phyloP scores from a whole-genome alignment of 768 basidiomycete genomes.

The Amanita subjunquillea region DNA sequence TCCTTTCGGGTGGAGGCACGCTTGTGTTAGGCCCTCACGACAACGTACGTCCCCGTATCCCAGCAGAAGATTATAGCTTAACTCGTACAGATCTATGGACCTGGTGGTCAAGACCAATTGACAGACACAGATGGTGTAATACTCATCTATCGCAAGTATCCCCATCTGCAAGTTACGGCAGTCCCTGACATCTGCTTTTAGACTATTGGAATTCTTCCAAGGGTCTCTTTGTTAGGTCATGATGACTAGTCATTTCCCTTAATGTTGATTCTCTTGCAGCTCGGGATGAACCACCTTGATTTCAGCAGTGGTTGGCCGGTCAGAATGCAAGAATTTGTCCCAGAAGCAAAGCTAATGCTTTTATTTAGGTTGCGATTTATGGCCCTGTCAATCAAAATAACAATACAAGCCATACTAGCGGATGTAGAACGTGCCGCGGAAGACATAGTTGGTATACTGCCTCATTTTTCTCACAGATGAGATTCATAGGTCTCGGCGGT shows the following conservation, averaged over 20 bases:
- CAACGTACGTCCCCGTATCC: constrained; percentile 18
- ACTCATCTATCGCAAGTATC: constrained; percentile 37
- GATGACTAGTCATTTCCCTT: neutral
- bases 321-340: constrained; percentile 7
- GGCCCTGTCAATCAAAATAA: neutral
- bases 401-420: too few species aligned
- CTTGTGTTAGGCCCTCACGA: constrained; percentile 36
- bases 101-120: constrained; percentile 44
- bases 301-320: constrained; percentile 44
- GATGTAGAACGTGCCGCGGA: too few species aligned
- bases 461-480: too few species aligned
- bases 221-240: constrained; percentile 28
- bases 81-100: constrained; percentile 18
- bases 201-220: constrained; percentile 41
- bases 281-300: constrained; percentile 36
- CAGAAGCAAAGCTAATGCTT: neutral
- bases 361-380: neutral
- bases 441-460: too few species aligned
- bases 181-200: constrained; percentile 9
- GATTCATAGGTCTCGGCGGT: too few species aligned
- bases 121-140: constrained; percentile 33
- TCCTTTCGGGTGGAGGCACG: constrained; percentile 41
- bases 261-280: constrained; percentile 10
- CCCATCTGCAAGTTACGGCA: neutral
- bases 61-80: neutral